phyloP scores from a whole-genome alignment of 2,329 filamentous ascomycete genomes.

The Nannizzia gypsea region DNA sequence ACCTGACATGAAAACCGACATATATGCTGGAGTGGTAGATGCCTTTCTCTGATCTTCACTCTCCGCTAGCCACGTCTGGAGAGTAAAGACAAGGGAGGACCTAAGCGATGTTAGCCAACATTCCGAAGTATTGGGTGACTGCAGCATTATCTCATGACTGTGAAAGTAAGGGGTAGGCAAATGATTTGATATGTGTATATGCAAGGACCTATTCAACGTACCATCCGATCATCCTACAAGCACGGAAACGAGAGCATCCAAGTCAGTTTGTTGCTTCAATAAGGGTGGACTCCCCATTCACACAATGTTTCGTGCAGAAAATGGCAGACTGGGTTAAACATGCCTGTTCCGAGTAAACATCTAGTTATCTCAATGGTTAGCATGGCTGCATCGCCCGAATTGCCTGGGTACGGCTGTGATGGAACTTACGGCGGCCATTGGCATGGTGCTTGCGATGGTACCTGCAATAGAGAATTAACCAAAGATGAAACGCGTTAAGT shows the following conservation, averaged over 20 bases:
- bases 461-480: conserved; percentile 25
- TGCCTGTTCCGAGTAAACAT: conserved; percentile 88
- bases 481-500: background rate
- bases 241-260: background rate
- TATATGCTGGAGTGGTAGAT: conserved; percentile 56
- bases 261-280: background rate
- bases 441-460: conserved; percentile 64
- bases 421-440: conserved; percentile 68
- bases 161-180: no score
- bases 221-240: conserved; percentile 51
- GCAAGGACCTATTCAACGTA: conserved; percentile 22
- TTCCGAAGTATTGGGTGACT: background rate
- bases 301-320: background rate
- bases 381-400: background rate
- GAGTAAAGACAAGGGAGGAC: conserved; percentile 37
- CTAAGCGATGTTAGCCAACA: conserved; percentile 18
- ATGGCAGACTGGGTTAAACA: conserved; percentile 17
- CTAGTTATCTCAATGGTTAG: conserved; percentile 24
- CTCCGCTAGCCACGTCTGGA: conserved; percentile 40
- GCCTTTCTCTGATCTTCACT: conserved; percentile 44
- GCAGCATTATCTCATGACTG: background rate
- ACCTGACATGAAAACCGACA: conserved; percentile 71
- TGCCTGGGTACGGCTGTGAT: conserved; percentile 2
- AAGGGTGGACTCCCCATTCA: background rate
- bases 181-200: background rate